A percentile compares a stretch with the other conserved stretches of the same genome.
Conservation (phyloP, 2,329 filamentous ascomycete species). For the Lasiodiplodia sp. region DNA sequence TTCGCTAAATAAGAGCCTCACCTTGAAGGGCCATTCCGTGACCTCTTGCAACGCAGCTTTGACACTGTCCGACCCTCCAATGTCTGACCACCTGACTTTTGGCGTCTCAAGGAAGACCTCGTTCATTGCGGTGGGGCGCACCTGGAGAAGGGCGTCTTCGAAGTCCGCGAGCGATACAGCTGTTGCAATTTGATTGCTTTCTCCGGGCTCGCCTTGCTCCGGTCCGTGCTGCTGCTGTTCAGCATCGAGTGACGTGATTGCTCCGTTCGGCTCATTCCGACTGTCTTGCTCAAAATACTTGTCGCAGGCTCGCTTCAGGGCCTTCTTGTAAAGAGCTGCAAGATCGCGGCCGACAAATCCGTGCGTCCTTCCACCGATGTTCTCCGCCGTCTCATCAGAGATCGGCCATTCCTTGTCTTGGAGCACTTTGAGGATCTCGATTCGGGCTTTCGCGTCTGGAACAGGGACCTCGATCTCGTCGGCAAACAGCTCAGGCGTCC, state of each 20-base stretch:
- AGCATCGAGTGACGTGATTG: constrained; percentile 9
- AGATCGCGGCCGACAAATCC: constrained; percentile 86
- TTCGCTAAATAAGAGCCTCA: constrained; percentile 39
- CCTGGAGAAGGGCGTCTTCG: constrained; percentile 68
- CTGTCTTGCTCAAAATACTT: constrained; percentile 14
- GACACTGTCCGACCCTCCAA: constrained; percentile 81
- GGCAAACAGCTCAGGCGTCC: constrained; percentile 69
- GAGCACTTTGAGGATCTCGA: constrained; percentile 70
- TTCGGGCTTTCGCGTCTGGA: constrained; percentile 73
- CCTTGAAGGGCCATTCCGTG: constrained; percentile 65
- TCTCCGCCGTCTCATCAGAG: constrained; percentile 60
- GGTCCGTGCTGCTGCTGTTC: not conserved
- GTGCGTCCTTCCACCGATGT: constrained; percentile 78
- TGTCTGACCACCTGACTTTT: constrained; percentile 84
- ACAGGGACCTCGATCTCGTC: constrained; percentile 77
- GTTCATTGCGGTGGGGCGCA: constrained; percentile 85
- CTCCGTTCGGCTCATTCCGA: constrained; percentile 1
- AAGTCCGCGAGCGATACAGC: constrained; percentile 59
- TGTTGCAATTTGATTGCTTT: constrained; percentile 33
- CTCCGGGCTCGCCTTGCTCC: not conserved
- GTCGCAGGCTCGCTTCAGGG: constrained; percentile 23
- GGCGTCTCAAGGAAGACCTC: constrained; percentile 89
- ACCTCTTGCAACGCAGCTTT: constrained; percentile 68
- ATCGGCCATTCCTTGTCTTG: constrained; percentile 36
- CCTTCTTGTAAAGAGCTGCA: constrained; percentile 57